Evolutionary conservation across 768 basidiomycete species (phyloP), one percentile per base, ranked within the genome.

Genomic region (Zangia roseola): DNA sequence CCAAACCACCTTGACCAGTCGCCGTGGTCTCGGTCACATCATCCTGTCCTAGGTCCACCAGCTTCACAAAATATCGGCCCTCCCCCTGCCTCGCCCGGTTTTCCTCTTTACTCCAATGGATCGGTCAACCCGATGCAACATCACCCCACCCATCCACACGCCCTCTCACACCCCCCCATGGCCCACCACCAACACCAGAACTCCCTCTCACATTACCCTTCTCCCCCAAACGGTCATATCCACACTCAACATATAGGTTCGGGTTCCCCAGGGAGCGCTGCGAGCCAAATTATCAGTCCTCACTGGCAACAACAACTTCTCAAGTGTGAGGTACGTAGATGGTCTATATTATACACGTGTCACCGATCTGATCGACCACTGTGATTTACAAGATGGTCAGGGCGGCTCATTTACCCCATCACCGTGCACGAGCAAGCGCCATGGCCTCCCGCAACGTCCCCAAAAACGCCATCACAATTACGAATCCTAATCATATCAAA

Each of bases 221-320:
- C 88, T 21, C 89, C 88, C n/a, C 85, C 88, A 28, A 84, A 82
- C 53, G 80, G 80, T 5, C 82, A 82, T 49, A 72, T 78, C 6
- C 79, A 82, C 49, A 74, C 76, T 50, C 80, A 79, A 58, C 86
- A 80, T 34, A 63, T 86, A 21, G 74, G 75, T 4, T 77, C 80
- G 53, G 80, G 75, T 10, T 85, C 84, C 0, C 84, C 84, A 23
- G 80, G 76, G 9, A 75, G 74, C 34, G 69, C 70, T 25, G 65
- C 68, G 12, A 76, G 79, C 44, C 84, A 84, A 69, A 78, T 86
- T 57, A 82, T 91, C 59, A 83, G 82, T 17, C 81, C 83, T 10
- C 90, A 92, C 53, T 97, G 94, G 94, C 91, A 94, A 64, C 85
- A 94, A 63, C 94, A 97, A 73, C 71, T 97, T 56, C 75, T 94